phyloP scores from a whole-genome alignment of 805 yeast species.

The Sugiyamaella marilandica region DNA sequence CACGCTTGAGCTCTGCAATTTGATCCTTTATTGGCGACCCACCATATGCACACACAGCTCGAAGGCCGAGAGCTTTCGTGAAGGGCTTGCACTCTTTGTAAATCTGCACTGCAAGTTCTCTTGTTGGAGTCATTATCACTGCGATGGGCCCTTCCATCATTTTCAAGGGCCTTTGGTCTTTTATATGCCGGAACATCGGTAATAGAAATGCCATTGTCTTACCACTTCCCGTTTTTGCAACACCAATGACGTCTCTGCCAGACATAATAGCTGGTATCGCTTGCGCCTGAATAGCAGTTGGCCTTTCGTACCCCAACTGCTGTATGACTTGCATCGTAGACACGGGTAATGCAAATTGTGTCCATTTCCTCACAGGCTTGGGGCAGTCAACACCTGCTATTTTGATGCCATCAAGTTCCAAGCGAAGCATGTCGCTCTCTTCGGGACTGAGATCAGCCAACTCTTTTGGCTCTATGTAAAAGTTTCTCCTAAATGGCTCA shows the following conservation, averaged over 20 bases:
- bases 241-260: slow-evolving; percentile 86
- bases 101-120: slow-evolving; percentile 88
- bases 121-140: slow-evolving; percentile 79
- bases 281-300: slow-evolving; percentile 88
- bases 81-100: slow-evolving; percentile 60
- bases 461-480: slow-evolving; percentile 60
- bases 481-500: slow-evolving; percentile 53
- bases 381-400: slow-evolving; percentile 57
- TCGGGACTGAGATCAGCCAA: slow-evolving; percentile 43
- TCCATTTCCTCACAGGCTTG: slow-evolving; percentile 70
- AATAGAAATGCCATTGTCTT: slow-evolving; percentile 84
- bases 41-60: slow-evolving; percentile 81
- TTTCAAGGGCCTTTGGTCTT: slow-evolving; percentile 56
- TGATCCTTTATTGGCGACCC: slow-evolving; percentile 81
- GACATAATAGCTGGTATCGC: slow-evolving; percentile 87
- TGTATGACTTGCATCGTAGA: slow-evolving; percentile 50
- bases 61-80: slow-evolving; percentile 43
- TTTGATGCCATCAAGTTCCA: slow-evolving; percentile 57
- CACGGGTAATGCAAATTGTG: slow-evolving; percentile 72
- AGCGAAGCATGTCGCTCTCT: slow-evolving; percentile 53
- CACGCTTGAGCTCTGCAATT: slow-evolving; percentile 71
- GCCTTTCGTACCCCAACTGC: slow-evolving; percentile 49
- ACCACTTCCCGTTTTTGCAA: slow-evolving; percentile 96
- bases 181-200: slow-evolving; percentile 79
- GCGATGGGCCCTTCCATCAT: slow-evolving; percentile 68